Base-by-base conservation (phyloP, 176 grass and related monocot species). In the Aegilops speltoides region DNA sequence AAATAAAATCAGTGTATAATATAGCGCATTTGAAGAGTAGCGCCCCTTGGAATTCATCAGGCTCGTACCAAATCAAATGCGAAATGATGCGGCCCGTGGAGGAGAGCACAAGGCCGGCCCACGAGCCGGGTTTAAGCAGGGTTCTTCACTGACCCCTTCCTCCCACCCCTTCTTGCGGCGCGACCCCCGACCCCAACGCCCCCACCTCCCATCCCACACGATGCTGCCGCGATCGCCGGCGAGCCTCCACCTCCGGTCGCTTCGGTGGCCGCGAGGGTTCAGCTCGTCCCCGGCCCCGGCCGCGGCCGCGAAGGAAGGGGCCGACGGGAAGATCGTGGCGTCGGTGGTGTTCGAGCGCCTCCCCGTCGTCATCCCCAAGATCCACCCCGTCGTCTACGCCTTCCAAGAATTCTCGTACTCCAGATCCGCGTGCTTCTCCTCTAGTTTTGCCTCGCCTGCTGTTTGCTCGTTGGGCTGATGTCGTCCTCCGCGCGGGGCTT, bases 401-500 rank as follows among this genome's bases (percentile, higher is more conserved):
- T 98, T 96, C 87, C 88, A 94, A 29, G 93, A 98, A 82, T 98
- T 98, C 87, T 98, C 97, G 97, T 98, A 88, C 20, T 33, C 68
- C 56, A 72, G 40, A 83, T 61, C 72, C 37, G 8, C 57, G 9
- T 17, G 11, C 59, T 3, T 20, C 22, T 1, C 63, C 59, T 76
- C 43, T 67, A n/a, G 4, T 3, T 45, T 3, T 40, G 15, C 33
- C 1, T 20, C 56, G 4, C 26, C 50, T 82, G 8, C n/a, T 68
- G 32, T 33, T 50, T 75, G 38, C 40, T 63, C 32, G 8, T 74
- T 70, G 8, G 10, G 41, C 72, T 87, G 36, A 76, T 73, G 3
- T 15, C 31, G 62, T 76, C 11, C 29, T 29, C 15, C 59, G 2
- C 31, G 32, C 19, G 50, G 64, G 66, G 7, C 7, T 19, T 83